Conservation (phyloP, 208 protist genomes). For the Wallacemonas sp. region DNA sequence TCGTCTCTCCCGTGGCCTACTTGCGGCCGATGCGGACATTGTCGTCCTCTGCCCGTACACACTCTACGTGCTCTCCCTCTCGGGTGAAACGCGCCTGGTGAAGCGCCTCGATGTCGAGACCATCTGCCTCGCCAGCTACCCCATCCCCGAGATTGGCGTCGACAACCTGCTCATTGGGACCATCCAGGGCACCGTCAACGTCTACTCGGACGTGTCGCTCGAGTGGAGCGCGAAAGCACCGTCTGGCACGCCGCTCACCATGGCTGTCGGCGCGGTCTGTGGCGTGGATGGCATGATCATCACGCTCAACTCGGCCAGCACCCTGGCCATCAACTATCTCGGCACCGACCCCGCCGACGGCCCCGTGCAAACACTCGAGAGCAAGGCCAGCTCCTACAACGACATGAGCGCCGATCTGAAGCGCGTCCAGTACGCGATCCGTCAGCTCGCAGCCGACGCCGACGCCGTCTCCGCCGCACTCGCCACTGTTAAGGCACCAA, state of each 20-base stretch:
- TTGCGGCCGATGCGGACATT: slow-evolving; percentile 60
- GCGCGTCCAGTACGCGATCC: slow-evolving; percentile 69
- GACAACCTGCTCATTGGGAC: slow-evolving; percentile 89
- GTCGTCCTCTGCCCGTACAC: slow-evolving; percentile 78
- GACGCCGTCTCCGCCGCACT: slow-evolving; percentile 10
- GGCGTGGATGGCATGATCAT: slow-evolving; percentile 82
- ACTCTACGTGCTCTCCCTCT: slow-evolving; percentile 68
- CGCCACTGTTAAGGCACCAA: background rate
- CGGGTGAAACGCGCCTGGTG: slow-evolving; percentile 46
- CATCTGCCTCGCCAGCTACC: slow-evolving; percentile 60
- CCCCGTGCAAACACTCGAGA: slow-evolving; percentile 72
- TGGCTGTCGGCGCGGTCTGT: slow-evolving; percentile 67
- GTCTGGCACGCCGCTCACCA: slow-evolving; percentile 42
- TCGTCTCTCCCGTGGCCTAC: slow-evolving; percentile 45
- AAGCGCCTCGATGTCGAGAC: slow-evolving; percentile 81
- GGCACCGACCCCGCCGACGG: slow-evolving; percentile 90
- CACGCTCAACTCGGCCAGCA: slow-evolving; percentile 60
- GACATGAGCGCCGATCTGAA: slow-evolving; percentile 87
- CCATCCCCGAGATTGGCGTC: slow-evolving; percentile 36
- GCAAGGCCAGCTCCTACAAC: slow-evolving; percentile 74
- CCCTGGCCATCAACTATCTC: slow-evolving; percentile 87
- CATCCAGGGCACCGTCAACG: slow-evolving; percentile 61
- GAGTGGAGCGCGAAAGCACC: slow-evolving; percentile 85
- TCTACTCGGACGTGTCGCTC: slow-evolving; percentile 86
- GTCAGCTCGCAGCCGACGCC: slow-evolving; percentile 19